These are phyloP conservation scores for Tillandsia leiboldiana DNA, from an alignment of 176 grass and related monocot genomes.

Conservation along the genomic window DNA sequence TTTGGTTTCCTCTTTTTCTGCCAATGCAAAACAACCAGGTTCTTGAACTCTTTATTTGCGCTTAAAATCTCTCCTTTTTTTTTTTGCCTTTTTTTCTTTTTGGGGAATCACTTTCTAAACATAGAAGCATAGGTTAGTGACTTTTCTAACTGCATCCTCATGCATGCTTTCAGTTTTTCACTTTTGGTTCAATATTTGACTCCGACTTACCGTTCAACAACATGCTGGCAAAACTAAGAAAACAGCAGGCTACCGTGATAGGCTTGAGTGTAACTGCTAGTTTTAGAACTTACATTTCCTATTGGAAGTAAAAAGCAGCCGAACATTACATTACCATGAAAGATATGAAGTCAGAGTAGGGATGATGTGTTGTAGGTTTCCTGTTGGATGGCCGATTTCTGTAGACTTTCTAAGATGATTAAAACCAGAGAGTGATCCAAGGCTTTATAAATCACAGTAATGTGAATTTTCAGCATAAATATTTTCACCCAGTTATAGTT, in stretches of 20 bases:
- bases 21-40: constrained; percentile 3
- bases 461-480: background rate
- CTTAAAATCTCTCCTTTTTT: background rate
- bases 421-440: background rate
- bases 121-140: background rate
- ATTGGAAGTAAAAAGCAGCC: background rate
- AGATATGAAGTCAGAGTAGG: background rate
- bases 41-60: background rate
- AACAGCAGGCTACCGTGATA: background rate
- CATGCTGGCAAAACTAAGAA: background rate
- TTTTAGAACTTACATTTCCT: background rate
- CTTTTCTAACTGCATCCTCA: background rate
- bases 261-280: background rate
- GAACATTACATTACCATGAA: background rate
- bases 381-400: background rate
- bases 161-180: background rate
- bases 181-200: background rate
- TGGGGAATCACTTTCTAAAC: background rate
- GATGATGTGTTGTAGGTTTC: background rate
- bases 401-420: background rate
- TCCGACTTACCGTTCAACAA: background rate
- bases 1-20: background rate
- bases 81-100: background rate
- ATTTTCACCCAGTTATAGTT: background rate
- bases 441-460: background rate